Evolutionary conservation across 768 basidiomycete genomes (phyloP).

Genomic region (Cyclocybe aegerita): DNA sequence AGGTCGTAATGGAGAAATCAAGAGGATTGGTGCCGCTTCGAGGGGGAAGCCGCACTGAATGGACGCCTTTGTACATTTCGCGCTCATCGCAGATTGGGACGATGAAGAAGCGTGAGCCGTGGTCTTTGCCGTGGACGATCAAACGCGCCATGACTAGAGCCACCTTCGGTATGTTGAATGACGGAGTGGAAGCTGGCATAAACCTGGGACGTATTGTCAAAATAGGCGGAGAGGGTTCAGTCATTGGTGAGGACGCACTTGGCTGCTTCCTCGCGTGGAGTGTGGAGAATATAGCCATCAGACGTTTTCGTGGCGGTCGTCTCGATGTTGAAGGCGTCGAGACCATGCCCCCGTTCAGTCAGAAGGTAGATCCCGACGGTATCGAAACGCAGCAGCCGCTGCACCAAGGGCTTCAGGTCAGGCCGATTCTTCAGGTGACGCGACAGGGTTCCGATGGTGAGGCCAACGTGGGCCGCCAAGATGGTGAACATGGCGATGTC

Average conservation of each 20-base stretch:
- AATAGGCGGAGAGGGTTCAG: background rate
- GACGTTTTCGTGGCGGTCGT: slow-evolving; percentile 54
- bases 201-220: slow-evolving; percentile 34
- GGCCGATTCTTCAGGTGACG: slow-evolving; percentile 47
- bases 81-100: slow-evolving; percentile 53
- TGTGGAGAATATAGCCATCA: slow-evolving; percentile 53
- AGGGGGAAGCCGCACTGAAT: slow-evolving; percentile 47
- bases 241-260: slow-evolving; percentile 38
- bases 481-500: slow-evolving; percentile 57
- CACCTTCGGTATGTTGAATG: slow-evolving; percentile 52
- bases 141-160: slow-evolving; percentile 58
- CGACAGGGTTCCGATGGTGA: slow-evolving; percentile 54
- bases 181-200: slow-evolving; percentile 58
- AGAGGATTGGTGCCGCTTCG: slow-evolving; percentile 54
- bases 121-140: slow-evolving; percentile 49
- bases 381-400: slow-evolving; percentile 51
- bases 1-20: slow-evolving; percentile 57
- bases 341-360: slow-evolving; percentile 56
- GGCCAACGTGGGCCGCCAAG: slow-evolving; percentile 48
- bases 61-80: slow-evolving; percentile 54
- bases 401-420: slow-evolving; percentile 47
- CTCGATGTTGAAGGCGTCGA: slow-evolving; percentile 62
- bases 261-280: slow-evolving; percentile 56
- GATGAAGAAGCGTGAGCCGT: slow-evolving; percentile 52
- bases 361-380: slow-evolving; percentile 53